Conservation (phyloP, 495 filamentous ascomycete genomes). For the Tricharina praecox region DNA sequence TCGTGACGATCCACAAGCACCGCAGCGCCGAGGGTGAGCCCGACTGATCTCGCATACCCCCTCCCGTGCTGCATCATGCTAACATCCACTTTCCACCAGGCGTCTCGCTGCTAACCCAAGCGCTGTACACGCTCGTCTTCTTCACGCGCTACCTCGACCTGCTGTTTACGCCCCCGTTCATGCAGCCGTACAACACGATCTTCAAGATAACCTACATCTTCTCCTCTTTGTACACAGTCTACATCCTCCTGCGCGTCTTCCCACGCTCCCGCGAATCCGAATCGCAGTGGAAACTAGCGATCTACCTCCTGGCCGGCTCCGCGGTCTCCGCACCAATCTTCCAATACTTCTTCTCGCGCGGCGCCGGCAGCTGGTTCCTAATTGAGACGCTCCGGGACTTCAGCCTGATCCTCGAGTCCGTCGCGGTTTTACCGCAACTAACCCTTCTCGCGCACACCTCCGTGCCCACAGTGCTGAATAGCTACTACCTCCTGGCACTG, state of each 20-base stretch:
- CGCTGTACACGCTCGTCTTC: slow-evolving; percentile 76
- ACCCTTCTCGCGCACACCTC: slow-evolving; percentile 82
- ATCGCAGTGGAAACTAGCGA: slow-evolving; percentile 73
- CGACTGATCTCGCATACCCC: too few relatives aligned
- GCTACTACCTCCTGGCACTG: slow-evolving; percentile 75
- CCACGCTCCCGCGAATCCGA: slow-evolving; percentile 79
- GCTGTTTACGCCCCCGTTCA: slow-evolving; percentile 33
- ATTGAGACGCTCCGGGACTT: slow-evolving; percentile 44
- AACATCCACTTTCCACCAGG: too few relatives aligned
- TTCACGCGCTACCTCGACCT: slow-evolving; percentile 74
- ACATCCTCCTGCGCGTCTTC: slow-evolving; percentile 70
- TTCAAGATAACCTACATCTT: slow-evolving; percentile 77
- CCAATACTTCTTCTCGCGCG: slow-evolving; percentile 25
- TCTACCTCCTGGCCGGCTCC: slow-evolving; percentile 42
- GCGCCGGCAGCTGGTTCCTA: slow-evolving; percentile 26
- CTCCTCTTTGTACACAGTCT: slow-evolving; percentile 74
- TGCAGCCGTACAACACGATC: slow-evolving; percentile 44
- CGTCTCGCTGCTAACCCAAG: slow-evolving; percentile 85
- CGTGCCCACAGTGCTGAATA: slow-evolving; percentile 90
- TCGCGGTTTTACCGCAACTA: slow-evolving; percentile 80
- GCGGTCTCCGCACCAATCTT: slow-evolving; percentile 48
- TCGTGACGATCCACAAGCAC: slow-evolving; percentile 80
- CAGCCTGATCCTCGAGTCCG: slow-evolving; percentile 76
- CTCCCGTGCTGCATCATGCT: too few relatives aligned
- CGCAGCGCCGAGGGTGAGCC: slow-evolving; percentile 78